A percentile compares a stretch with the other conserved stretches of the same genome.
These are phyloP conservation scores for Cerioporus squamosus DNA, from an alignment of 1,284 basidiomycete genomes.

Conservation along the genomic window DNA sequence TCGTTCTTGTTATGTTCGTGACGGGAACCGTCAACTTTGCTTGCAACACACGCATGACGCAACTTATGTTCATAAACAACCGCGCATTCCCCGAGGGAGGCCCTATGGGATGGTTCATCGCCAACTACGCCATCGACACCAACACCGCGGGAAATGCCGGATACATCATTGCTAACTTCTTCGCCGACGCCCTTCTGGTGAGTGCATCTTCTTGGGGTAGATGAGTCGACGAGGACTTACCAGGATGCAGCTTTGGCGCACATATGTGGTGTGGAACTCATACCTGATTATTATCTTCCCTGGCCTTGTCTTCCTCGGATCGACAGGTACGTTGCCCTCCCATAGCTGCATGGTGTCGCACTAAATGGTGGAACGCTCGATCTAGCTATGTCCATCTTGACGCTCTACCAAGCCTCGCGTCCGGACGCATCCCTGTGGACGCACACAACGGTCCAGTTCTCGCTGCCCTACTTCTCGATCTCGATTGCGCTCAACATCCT, in stretches of 20 bases:
- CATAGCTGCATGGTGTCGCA: not conserved
- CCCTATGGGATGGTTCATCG: constrained; percentile 26
- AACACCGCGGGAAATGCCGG: constrained; percentile 33
- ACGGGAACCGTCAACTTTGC: constrained; percentile 34
- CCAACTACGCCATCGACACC: constrained; percentile 11
- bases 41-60: constrained; percentile 29
- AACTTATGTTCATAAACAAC: constrained; percentile 37
- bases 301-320: constrained; percentile 11
- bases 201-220: not conserved
- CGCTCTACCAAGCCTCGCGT: constrained; percentile 15
- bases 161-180: constrained; percentile 32
- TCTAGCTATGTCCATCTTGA: constrained; percentile 15
- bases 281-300: constrained; percentile 14
- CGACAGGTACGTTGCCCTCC: constrained; percentile 13
- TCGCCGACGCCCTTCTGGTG: constrained; percentile 37
- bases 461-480: constrained; percentile 25
- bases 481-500: constrained; percentile 39
- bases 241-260: constrained; percentile 33
- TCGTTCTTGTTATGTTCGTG: constrained; percentile 29
- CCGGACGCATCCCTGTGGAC: constrained; percentile 16
- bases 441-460: constrained; percentile 7
- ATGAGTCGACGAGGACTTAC: no score
- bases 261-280: constrained; percentile 28
- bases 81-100: constrained; percentile 37
- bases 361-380: not conserved